Base-by-base conservation (phyloP, 1,139 yeast species). In the Nakaseomyces bracarensis region DNA sequence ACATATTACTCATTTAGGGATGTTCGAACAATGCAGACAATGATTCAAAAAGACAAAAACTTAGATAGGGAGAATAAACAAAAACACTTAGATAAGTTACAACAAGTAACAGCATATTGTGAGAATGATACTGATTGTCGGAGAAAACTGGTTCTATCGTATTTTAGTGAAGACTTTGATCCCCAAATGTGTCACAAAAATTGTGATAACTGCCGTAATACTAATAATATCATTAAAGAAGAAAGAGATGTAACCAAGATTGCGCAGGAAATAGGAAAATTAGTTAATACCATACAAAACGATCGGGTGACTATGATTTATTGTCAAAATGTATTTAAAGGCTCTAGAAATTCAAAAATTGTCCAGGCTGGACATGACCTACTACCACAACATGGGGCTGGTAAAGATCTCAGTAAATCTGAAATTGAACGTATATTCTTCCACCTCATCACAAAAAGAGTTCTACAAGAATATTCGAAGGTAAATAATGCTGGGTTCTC, bases 51-150 rank as follows among this genome's bases (percentile, higher is more conserved):
- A 45, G 97, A 89, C 57, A 74, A 71, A 43, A 84, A 81, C 42
- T 63, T 85, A 47, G 82, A 75, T 43, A 63, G 67, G 26, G 73
- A 65, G 14, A 82, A 83, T 36, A 80, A 79, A 49, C 94, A 84
- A 47, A 83, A 80, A 49, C 96, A 91, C 61, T 64, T 79, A 48
- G 75, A 78, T 26, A 83, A 86, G 59, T 67, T 91, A 49, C 72
- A 85, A 43, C 89, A 85, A 51, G 96, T 91, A 22, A 77, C 84
- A 47, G 91, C 84, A 55, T 93, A 87, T 58, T 91, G 98, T 65
- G 96, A 89, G 49, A 91, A 91, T 63, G 72, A 74, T 5, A 79
- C 87, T 4, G 97, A 89, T 61, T 91, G 99, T 60, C 74, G 98
- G 46, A 71, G 98, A 47, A 75, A 79, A 55, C 89, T 87, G 52